Percentiles rank a stretch among this genome's conserved stretches.
Conservation (phyloP, 2,329 filamentous ascomycete species). For the Cryphonectria radicalis region DNA sequence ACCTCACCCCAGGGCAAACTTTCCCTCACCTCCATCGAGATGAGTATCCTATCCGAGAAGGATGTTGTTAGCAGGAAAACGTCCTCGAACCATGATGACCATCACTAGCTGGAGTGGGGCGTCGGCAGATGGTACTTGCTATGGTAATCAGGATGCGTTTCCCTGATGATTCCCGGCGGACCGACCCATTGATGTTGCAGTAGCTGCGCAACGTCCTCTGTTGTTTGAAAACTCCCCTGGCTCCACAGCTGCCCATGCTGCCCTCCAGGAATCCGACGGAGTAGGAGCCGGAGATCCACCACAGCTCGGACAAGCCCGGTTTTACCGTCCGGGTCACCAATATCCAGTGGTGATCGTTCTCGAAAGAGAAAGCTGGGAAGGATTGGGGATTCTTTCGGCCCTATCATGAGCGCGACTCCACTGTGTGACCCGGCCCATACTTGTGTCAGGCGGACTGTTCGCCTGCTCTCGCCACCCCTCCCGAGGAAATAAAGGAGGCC, state of each 20-base stretch:
- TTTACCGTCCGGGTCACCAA: neutral
- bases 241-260: neutral
- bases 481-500: neutral
- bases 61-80: neutral
- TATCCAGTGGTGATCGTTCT: neutral
- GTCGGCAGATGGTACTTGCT: neutral
- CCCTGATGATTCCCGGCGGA: neutral
- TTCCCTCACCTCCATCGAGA: neutral
- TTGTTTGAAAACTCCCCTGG: neutral
- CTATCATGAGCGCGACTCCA: neutral
- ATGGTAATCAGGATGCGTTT: neutral
- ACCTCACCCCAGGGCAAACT: neutral
- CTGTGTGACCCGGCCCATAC: neutral
- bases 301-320: neutral
- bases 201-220: neutral
- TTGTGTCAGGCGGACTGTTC: neutral
- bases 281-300: neutral
- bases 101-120: neutral
- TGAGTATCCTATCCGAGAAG: neutral
- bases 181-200: constrained; percentile 1
- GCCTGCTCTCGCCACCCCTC: neutral
- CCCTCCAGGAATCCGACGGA: neutral
- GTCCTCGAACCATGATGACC: neutral
- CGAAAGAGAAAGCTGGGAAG: neutral
- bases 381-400: neutral